A percentile compares a stretch with the other conserved stretches of the same genome.
These are phyloP conservation scores for Globisporangium viniferum DNA, from an alignment of 352 stramenopile genomes.

Conservation along the genomic window DNA sequence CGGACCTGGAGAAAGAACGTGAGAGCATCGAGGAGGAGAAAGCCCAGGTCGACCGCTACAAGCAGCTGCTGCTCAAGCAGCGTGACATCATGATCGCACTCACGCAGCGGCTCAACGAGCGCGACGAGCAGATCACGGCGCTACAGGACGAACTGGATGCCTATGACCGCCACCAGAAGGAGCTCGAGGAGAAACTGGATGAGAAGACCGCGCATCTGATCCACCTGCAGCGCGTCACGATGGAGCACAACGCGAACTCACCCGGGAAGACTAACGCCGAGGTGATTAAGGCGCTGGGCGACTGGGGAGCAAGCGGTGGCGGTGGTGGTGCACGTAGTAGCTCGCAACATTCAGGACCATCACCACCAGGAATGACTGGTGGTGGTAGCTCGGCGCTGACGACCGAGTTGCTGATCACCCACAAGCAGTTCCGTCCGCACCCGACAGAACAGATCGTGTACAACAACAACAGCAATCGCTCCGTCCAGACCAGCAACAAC, in stretches of 20 bases:
- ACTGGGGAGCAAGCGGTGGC: slow-evolving; percentile 34
- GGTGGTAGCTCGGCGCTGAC: background rate
- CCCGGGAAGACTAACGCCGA: slow-evolving; percentile 57
- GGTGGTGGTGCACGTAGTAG: slow-evolving; percentile 1
- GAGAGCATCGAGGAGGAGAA: slow-evolving; percentile 95
- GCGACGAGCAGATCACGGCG: slow-evolving; percentile 95
- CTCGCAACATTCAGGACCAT: background rate
- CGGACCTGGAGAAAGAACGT: slow-evolving; percentile 92
- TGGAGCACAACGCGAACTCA: slow-evolving; percentile 84
- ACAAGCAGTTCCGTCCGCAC: slow-evolving; percentile 70
- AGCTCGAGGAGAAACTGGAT: slow-evolving; percentile 92
- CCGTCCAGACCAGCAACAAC: background rate
- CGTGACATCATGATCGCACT: slow-evolving; percentile 96
- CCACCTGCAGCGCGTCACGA: slow-evolving; percentile 89
- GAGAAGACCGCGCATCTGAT: slow-evolving; percentile 93
- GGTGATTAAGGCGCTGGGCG: slow-evolving; percentile 60
- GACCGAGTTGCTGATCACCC: slow-evolving; percentile 52
- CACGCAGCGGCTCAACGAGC: slow-evolving; percentile 93
- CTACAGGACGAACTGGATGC: slow-evolving; percentile 94
- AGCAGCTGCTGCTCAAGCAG: slow-evolving; percentile 95
- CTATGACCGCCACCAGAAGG: slow-evolving; percentile 91
- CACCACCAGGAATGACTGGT: background rate
- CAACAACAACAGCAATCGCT: slow-evolving; percentile 34
- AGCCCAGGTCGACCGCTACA: slow-evolving; percentile 94
- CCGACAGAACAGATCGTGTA: slow-evolving; percentile 32